phyloP scores from a whole-genome alignment of 306 rosid species.

The Dryas alaskensis region DNA sequence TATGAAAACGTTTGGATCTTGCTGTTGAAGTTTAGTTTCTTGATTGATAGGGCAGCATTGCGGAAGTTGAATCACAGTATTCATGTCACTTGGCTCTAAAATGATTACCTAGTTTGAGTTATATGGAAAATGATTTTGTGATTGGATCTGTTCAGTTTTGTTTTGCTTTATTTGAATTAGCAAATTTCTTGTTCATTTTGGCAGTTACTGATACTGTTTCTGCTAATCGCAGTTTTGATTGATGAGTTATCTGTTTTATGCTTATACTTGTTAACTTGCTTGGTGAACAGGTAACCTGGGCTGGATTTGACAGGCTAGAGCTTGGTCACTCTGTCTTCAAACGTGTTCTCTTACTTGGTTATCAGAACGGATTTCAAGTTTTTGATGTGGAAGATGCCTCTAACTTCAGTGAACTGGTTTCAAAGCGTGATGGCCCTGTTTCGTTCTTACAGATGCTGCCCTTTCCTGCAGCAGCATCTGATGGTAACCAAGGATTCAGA shows the following conservation, averaged over 20 bases:
- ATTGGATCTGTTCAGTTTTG: not conserved
- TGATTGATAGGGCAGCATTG: not conserved
- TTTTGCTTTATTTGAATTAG: not conserved
- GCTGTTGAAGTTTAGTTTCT: no score
- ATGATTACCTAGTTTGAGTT: not conserved
- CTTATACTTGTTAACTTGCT: not conserved
- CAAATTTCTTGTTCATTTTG: not conserved
- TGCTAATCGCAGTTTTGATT: not conserved
- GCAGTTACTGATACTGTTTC: not conserved
- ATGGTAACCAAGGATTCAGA: conserved; percentile 54
- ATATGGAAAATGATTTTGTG: not conserved
- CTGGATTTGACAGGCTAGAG: conserved; percentile 82
- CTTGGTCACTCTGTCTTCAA: conserved; percentile 46
- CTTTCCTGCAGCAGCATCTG: conserved; percentile 46
- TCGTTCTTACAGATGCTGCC: conserved; percentile 91
- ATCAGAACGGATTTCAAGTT: conserved; percentile 84
- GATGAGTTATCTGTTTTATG: not conserved
- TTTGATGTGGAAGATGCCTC: conserved; percentile 84
- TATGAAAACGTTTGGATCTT: no score
- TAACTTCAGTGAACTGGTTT: conserved; percentile 68
- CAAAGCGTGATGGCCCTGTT: conserved; percentile 76
- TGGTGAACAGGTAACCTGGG: conserved; percentile 79
- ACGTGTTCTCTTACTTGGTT: conserved; percentile 76
- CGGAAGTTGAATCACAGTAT: no score
- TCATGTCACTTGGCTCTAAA: no score